These are phyloP conservation scores for Anaeromyces robustus DNA, from an alignment of 192 early-diverging fungal species.

Conservation along the genomic window DNA sequence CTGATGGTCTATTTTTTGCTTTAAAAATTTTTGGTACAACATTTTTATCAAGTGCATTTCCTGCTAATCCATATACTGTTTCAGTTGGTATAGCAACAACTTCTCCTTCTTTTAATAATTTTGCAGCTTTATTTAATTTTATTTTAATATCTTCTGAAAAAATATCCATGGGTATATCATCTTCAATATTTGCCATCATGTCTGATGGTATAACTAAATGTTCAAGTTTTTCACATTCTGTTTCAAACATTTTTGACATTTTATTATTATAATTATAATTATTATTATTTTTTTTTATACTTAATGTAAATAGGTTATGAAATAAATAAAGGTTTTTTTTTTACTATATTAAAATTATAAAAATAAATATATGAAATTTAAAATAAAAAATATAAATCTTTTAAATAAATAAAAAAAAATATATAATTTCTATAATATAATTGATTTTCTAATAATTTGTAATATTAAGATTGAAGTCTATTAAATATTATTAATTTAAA, in stretches of 20 bases:
- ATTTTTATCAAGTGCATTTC: conserved; percentile 53
- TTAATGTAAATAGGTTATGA: no score
- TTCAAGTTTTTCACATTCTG: background rate
- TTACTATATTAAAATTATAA: no score
- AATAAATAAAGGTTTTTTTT: no score
- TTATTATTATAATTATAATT: background rate
- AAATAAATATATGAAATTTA: no score
- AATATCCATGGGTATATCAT: background rate
- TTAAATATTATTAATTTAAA: no score
- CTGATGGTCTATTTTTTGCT: conserved; percentile 75
- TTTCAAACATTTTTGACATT: background rate
- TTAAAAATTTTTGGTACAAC: conserved; percentile 64
- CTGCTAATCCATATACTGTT: conserved; percentile 93
- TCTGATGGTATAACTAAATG: background rate
- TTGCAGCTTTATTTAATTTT: conserved; percentile 25
- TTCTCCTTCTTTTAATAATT: conserved; percentile 33
- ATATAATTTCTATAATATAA: no score
- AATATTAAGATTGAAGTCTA: no score
- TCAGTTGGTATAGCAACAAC: conserved; percentile 90
- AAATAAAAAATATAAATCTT: no score
- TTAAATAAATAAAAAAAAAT: no score
- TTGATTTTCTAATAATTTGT: no score
- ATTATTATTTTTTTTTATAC: no score
- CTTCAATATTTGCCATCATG: background rate
- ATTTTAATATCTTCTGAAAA: background rate